Percentiles rank a stretch among this genome's conserved stretches.
phyloP scores from a whole-genome alignment of 805 yeast species.

The Blastobotrys muscicola region DNA sequence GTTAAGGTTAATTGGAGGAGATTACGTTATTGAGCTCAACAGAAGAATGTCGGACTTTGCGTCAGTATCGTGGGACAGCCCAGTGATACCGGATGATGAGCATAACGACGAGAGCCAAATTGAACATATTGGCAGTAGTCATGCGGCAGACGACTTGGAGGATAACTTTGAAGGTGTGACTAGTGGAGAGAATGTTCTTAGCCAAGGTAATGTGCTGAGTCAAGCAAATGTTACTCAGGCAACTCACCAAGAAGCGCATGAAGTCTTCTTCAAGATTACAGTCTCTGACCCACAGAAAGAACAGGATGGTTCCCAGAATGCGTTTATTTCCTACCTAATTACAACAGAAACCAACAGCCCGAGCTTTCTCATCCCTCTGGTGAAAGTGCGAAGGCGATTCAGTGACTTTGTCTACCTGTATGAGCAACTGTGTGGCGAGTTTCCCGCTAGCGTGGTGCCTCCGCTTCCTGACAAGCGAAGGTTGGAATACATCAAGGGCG shows the following conservation, averaged over 20 bases:
- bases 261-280: constrained; percentile 29
- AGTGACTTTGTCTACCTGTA: constrained; percentile 78
- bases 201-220: too few relatives aligned
- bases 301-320: constrained; percentile 57
- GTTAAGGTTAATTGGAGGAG: too few relatives aligned
- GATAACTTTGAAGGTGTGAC: too few relatives aligned
- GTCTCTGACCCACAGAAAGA: constrained; percentile 62
- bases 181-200: too few relatives aligned
- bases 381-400: constrained; percentile 65
- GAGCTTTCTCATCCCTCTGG: constrained; percentile 35
- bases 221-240: too few relatives aligned
- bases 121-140: too few relatives aligned
- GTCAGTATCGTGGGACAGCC: too few relatives aligned
- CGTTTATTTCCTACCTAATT: constrained; percentile 65
- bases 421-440: constrained; percentile 65
- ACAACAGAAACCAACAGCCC: constrained; percentile 57
- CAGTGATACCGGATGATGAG: too few relatives aligned
- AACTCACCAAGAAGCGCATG: constrained; percentile 2
- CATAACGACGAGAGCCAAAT: too few relatives aligned
- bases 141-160: too few relatives aligned
- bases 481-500: constrained; percentile 88
- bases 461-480: constrained; percentile 91
- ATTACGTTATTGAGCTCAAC: too few relatives aligned
- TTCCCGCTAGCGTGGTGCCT: constrained; percentile 79
- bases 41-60: too few relatives aligned